Evolutionary conservation across 2,329 filamentous ascomycete genomes (phyloP), one percentile per base, ranked within the genome.

Genomic region (Lasiodiplodia theobromae): DNA sequence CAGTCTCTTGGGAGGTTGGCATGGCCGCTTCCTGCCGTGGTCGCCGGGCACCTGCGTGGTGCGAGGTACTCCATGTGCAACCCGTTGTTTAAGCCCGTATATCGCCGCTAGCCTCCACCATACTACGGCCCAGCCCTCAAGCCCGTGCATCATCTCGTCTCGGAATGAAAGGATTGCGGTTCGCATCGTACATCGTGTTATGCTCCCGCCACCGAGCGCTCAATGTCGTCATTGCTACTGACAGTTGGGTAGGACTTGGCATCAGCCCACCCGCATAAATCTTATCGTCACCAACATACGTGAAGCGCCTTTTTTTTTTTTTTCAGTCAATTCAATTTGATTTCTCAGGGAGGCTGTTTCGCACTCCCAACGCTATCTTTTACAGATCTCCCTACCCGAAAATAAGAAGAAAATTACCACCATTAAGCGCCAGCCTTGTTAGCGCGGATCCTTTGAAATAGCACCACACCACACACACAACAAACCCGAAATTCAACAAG

Each of bases 71-170:
- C 14, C 47, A 8, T 28, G 44, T 25, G 40, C 58, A 37, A 38
- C 44, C 44, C 60, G 10, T 64, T 64, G 47, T 64, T 38, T 28
- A n/a, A 52, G 47, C 60, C 47, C 31, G 60, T 64, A 52, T 52
- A 37, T 7, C 18, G 47, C 60, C 31, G 44, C 40, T 37, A 64
- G 56, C 37, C 23, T 44, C 38, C 21, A 37, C 23, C 38, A 28
- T 60, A 12, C 38, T 31, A 38, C 7, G 14, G 60, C 28, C 44
- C 38, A 63, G 60, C 44, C 25, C 38, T 28, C 28, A 31, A 52
- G 60, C 60, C 60, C 60, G 60, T 64, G 60, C 47, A 64, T 47
- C 18, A 21, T 64, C 60, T 64, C 60, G 60, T 64, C 60, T 64
- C 47, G 47, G 31, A n/a, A 18, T 52, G 10, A n/a, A 37, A 52